phyloP scores from a whole-genome alignment of 495 filamentous ascomycete species.

The Xylaria palmicola region DNA sequence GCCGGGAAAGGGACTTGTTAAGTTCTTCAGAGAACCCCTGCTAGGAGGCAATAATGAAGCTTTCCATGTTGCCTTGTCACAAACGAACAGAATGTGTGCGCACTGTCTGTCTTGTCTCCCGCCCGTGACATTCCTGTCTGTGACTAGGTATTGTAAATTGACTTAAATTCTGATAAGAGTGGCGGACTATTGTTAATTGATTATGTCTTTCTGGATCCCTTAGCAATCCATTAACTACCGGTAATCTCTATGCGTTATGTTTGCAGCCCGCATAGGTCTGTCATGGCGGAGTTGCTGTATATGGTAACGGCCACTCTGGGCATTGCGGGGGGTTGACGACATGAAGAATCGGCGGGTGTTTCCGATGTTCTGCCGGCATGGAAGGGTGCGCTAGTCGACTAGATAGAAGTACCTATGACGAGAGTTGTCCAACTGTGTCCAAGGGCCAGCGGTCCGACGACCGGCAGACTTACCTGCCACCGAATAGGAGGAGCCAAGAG shows the following conservation, averaged over 20 bases:
- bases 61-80: not conserved
- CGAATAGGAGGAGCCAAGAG: not conserved
- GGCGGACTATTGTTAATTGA: no score
- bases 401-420: not conserved
- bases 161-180: no score
- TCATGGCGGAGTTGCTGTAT: constrained; percentile 24
- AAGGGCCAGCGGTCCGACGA: not conserved
- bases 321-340: constrained; percentile 2
- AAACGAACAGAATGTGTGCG: no score
- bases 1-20: not conserved
- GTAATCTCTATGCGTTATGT: not conserved
- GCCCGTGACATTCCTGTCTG: no score
- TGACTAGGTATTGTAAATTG: no score
- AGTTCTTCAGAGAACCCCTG: not conserved
- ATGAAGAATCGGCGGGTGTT: constrained; percentile 1
- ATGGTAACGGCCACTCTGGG: not conserved
- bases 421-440: not conserved
- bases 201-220: no score
- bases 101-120: no score
- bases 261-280: no score
- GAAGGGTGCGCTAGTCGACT: not conserved
- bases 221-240: no score
- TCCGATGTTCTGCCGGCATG: constrained; percentile 23
- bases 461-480: no score
- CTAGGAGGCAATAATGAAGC: not conserved